phyloP scores from a whole-genome alignment of 208 protist genomes.

The Leishmania tarentolae region DNA sequence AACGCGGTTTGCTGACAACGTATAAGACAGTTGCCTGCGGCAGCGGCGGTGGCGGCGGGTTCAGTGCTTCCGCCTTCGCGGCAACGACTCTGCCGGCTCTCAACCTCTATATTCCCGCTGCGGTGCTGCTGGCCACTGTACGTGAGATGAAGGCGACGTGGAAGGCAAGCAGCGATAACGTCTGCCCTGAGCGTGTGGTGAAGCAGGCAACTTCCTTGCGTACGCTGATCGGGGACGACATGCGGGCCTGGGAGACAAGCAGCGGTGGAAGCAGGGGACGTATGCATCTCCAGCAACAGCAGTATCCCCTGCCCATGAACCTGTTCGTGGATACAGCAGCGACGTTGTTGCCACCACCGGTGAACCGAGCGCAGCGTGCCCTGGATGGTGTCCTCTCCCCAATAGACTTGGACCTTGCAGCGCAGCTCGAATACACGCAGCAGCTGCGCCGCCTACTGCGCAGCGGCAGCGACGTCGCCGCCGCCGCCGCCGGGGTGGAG shows the following conservation, averaged over 20 bases:
- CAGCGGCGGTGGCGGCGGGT: not conserved
- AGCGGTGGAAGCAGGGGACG: not conserved
- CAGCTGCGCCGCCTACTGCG: slow-evolving; percentile 29
- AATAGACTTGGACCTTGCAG: slow-evolving; percentile 37
- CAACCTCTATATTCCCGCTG: slow-evolving; percentile 22
- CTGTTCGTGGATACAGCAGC: not conserved
- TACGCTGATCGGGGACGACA: slow-evolving; percentile 29
- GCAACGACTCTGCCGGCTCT: slow-evolving; percentile 16
- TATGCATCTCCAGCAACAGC: slow-evolving; percentile 2
- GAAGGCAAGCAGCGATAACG: not conserved
- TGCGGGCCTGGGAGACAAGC: slow-evolving; percentile 20
- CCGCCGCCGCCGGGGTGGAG: too few species aligned
- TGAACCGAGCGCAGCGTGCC: slow-evolving; percentile 15
- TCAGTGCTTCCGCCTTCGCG: not conserved
- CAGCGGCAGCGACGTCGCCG: not conserved
- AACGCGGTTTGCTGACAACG: slow-evolving; percentile 46
- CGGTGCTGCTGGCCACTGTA: slow-evolving; percentile 9
- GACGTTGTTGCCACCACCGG: slow-evolving; percentile 4
- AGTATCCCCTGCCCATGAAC: not conserved
- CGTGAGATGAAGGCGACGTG: not conserved
- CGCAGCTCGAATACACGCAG: slow-evolving; percentile 38
- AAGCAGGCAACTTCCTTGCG: slow-evolving; percentile 16
- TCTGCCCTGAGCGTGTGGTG: not conserved
- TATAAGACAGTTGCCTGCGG: slow-evolving; percentile 15
- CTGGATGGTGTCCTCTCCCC: slow-evolving; percentile 29